Conservation (phyloP, 257 asterid genomes). For the Rehmannia glutinosa region DNA sequence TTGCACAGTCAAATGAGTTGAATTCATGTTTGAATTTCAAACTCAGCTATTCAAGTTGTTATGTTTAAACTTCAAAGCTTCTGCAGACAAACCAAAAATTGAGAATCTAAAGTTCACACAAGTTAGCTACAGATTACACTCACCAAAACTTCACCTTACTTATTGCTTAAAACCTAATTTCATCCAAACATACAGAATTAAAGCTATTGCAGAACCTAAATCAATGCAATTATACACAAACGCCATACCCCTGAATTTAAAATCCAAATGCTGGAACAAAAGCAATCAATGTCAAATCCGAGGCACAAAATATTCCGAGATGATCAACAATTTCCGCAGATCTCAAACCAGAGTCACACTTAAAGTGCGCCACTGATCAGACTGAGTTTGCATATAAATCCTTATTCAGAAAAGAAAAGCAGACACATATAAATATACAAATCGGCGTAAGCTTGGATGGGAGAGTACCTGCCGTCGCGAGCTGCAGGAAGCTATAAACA, state of each 20-base stretch:
- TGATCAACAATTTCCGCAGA: slow-evolving; percentile 19
- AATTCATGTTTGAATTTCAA: slow-evolving; percentile 2
- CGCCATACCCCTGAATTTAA: slow-evolving; percentile 2
- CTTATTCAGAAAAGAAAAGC: slow-evolving; percentile 9
- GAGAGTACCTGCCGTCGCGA: slow-evolving; percentile 81
- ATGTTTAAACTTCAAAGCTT: not conserved
- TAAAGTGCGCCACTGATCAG: slow-evolving; percentile 19
- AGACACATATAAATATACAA: not conserved
- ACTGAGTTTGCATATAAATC: slow-evolving; percentile 18
- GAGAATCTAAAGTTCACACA: not conserved
- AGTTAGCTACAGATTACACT: not conserved
- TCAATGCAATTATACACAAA: not conserved
- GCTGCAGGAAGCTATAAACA: too few species aligned
- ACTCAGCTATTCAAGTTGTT: too few species aligned
- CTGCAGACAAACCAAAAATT: not conserved
- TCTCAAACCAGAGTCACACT: slow-evolving; percentile 20
- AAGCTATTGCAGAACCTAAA: not conserved
- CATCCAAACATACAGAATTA: slow-evolving; percentile 1
- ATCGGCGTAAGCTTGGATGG: not conserved
- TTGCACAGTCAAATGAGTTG: not conserved
- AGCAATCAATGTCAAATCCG: not conserved
- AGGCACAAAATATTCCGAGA: slow-evolving; percentile 7
- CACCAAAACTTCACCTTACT: not conserved
- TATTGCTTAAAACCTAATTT: not conserved
- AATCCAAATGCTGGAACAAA: slow-evolving; percentile 8